Evolutionary conservation across 176 grass and related monocot species (phyloP), one percentile per base, ranked within the genome.

Genomic region (Lolium multiflorum): DNA sequence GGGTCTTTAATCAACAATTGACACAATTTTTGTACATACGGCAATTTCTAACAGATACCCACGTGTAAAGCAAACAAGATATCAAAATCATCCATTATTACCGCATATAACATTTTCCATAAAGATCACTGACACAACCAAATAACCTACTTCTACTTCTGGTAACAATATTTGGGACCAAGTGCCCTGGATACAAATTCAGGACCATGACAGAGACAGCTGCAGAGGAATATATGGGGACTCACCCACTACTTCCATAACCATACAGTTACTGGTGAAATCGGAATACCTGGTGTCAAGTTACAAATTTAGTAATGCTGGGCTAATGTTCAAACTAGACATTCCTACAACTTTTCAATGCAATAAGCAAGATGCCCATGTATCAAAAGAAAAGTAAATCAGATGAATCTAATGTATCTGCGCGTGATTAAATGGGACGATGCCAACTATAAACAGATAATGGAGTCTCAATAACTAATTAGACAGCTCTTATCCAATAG

Each of bases 201-300:
- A 76, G 62, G 69, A 91, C 77, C 51, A 85, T 78, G 67, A 55
- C 73, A 77, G 55, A 11, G 4, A 88, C 56, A 91, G 71, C 52
- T 69, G 74, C 51, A 84, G 74, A 87, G 51, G 49, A 79, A 88
- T 84, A 88, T 61, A 76, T 48, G 79, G 85, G 24, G 11, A 91
- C 89, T 70, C 89, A 88, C 81, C 81, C 89, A 91, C 89, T 38
- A 91, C 60, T 63, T 87, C 61, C 85, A 88, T 81, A 81, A 84
- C 51, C 85, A 87, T 68, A 69, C 8, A 84, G 28, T 91, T 86
- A 85, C 70, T 63, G 68, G 51, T 88, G 85, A 52, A 84, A 81
- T 81, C 38, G 28, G 85, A 88, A 91, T 62, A 91, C 85, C 89
- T 88, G 81, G 76, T 84, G 76, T 70, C 69, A 88, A 81, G 61